Base-by-base conservation (phyloP, 805 yeast genomes). In the Saturnispora diversa region DNA sequence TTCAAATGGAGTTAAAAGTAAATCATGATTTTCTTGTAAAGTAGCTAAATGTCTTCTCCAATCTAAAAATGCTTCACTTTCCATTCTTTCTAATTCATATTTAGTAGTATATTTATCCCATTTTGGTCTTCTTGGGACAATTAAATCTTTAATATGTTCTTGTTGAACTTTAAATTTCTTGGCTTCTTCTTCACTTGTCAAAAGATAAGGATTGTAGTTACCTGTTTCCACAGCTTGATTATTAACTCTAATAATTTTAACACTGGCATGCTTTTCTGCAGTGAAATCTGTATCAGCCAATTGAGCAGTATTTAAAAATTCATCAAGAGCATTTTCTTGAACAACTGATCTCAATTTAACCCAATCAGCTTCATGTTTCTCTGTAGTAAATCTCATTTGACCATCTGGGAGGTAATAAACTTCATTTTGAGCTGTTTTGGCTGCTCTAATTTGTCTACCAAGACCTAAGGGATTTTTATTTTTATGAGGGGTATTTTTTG, bases 201-300 rank as follows among this genome's bases (percentile, higher is more conserved):
- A 65, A 35, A 85, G 54, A 45, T 73, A 76, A 7, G 79, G 82
- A 51, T 76, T 75, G 15, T 52, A 54, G 29, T 60, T 56, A 34
- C 69, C 69, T 4, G 54, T 48, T 39, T 83, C 86, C 48, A 90
- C 80, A 49, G 88, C 83, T 53, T 80, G 83, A 42, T 54, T 56
- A 40, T 84, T 85, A 44, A 84, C 79, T 55, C 80, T 76, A 50
- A 92, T 80, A 52, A 92, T 85, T 53, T 81, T 83, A 44, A 92
- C 88, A 50, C 81, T 84, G 34, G 81, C 77, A 43, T 78, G 72
- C 55, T 81, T 78, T 50, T 90, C 97, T 3, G 97, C 96, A 7
- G 95, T 79, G 64, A 92, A 92, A 64, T 92, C 97, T 16, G 90
- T 87, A 56, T 87, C 95, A 2, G 97, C 96, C 44, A 92, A 72